These are phyloP conservation scores for Silene conica DNA, from an alignment of 148 eudicot genomes.

Conservation along the genomic window DNA sequence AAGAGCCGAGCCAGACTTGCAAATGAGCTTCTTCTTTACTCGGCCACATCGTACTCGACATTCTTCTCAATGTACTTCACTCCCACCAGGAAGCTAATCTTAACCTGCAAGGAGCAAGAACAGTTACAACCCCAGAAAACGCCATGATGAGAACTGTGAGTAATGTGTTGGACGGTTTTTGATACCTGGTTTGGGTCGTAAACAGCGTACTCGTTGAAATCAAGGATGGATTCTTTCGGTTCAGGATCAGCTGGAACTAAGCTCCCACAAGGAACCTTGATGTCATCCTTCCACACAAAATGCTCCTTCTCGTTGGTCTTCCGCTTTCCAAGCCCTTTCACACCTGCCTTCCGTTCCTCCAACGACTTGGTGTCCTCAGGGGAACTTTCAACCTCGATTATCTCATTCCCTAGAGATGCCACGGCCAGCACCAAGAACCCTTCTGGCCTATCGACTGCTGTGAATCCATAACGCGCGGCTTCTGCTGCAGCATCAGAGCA, in stretches of 20 bases:
- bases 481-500: slow-evolving; percentile 89
- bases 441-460: slow-evolving; percentile 69
- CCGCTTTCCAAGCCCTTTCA: slow-evolving; percentile 62
- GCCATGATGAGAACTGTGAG: too few relatives aligned
- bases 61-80: slow-evolving; percentile 67
- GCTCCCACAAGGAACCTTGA: slow-evolving; percentile 72
- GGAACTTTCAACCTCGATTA: slow-evolving; percentile 45
- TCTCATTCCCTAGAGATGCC: slow-evolving; percentile 58
- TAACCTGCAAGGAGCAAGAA: slow-evolving; percentile 36
- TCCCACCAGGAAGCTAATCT: slow-evolving; percentile 78
- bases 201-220: slow-evolving; percentile 82
- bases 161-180: too few relatives aligned
- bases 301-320: slow-evolving; percentile 76
- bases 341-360: slow-evolving; percentile 58
- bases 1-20: not conserved
- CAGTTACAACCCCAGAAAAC: too few relatives aligned
- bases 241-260: slow-evolving; percentile 58
- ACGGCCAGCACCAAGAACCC: slow-evolving; percentile 80
- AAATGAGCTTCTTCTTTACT: slow-evolving; percentile 1
- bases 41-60: slow-evolving; percentile 36
- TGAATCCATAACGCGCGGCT: slow-evolving; percentile 79
- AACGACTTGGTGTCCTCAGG: slow-evolving; percentile 59
- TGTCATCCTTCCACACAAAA: slow-evolving; percentile 72
- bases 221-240: slow-evolving; percentile 59
- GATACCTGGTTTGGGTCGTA: slow-evolving; percentile 76